Base-by-base conservation (phyloP, 2,329 filamentous ascomycete genomes). In the Pestalotiopsis fici region DNA sequence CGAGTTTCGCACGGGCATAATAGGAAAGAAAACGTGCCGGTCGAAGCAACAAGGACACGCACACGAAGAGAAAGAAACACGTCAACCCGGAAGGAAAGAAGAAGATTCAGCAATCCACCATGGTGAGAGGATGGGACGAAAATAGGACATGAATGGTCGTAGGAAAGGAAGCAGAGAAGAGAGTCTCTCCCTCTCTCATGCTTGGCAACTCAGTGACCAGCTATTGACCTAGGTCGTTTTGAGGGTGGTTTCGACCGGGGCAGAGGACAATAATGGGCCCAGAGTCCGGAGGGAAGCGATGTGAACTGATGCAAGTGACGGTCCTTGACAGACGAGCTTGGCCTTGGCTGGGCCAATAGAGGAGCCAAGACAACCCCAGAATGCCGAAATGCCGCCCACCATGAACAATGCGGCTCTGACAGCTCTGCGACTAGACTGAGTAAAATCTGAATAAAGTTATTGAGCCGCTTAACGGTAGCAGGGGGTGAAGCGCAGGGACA, bases 1-100 rank as follows among this genome's bases (percentile, higher is more conserved):
- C 61, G 65, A 69, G 67, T 64, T 70, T 69, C 70, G 68, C 62
- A 69, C 56, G 68, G 62, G 70, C 70, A 71, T 71, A 28, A 62
- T 31, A 27, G 28, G 65, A 64, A 67, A 66, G 61, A 68, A 39
- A 37, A 66, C n/a, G 27, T 37, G 65, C 57, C 57, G 57, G 57
- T 62, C 39, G 37, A 61, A 61, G 56, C 18, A 66, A 62, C 64
- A 55, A 59, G 50, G 62, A 21, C 47, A 37, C 50, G 47, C 23
- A 27, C 35, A n/a, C 2, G 43, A 50, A 50, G 43, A 50, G 31
- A 62, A 35, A 28, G 59, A 62, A 62, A 62, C 59, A 62, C 59
- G 37, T 62, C 59, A 37, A 65, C 54, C 27, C 47, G 62, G 21
- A 25, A 65, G 50, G 47, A 31, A 25, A 47, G 5, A 21, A 39